Evolutionary conservation across 106 monocot genomes (phyloP).

Genomic region (Dioscorea zingiberensis): DNA sequence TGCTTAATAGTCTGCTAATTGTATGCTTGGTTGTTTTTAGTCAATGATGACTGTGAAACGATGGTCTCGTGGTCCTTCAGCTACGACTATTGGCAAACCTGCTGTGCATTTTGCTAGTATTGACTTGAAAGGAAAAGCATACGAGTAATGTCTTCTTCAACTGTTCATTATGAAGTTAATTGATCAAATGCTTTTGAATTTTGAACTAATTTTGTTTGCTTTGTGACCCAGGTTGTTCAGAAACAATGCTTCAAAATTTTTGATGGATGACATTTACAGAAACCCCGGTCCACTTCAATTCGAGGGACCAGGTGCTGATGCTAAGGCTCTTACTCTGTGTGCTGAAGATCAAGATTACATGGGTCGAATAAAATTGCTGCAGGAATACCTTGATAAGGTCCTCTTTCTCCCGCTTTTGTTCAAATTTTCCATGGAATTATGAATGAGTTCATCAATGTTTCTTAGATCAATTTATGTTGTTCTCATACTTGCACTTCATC

Average conservation of each 20-base stretch:
- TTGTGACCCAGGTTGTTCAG: slow-evolving; percentile 56
- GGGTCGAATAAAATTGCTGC: slow-evolving; percentile 86
- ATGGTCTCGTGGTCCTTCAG: slow-evolving; percentile 60
- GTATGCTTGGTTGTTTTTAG: slow-evolving; percentile 23
- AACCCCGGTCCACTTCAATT: slow-evolving; percentile 93
- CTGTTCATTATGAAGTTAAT: background rate
- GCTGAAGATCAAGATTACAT: slow-evolving; percentile 99
- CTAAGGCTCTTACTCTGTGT: slow-evolving; percentile 54
- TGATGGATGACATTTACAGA: slow-evolving; percentile 86
- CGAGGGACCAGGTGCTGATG: slow-evolving; percentile 73
- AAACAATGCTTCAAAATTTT: slow-evolving; percentile 45
- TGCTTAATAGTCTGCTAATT: too few relatives aligned
- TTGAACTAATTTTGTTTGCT: background rate
- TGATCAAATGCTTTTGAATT: background rate
- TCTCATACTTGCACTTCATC: background rate
- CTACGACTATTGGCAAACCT: slow-evolving; percentile 62
- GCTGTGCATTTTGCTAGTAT: slow-evolving; percentile 72
- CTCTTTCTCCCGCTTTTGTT: too few relatives aligned
- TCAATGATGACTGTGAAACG: slow-evolving; percentile 90
- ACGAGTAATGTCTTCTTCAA: slow-evolving; percentile 47
- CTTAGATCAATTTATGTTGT: background rate
- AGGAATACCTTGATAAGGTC: slow-evolving; percentile 73
- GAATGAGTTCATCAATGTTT: too few relatives aligned
- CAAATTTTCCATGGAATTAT: too few relatives aligned
- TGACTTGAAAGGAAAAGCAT: slow-evolving; percentile 85